phyloP scores from a whole-genome alignment of 2,329 filamentous ascomycete species.

The Zarea fungicola region DNA sequence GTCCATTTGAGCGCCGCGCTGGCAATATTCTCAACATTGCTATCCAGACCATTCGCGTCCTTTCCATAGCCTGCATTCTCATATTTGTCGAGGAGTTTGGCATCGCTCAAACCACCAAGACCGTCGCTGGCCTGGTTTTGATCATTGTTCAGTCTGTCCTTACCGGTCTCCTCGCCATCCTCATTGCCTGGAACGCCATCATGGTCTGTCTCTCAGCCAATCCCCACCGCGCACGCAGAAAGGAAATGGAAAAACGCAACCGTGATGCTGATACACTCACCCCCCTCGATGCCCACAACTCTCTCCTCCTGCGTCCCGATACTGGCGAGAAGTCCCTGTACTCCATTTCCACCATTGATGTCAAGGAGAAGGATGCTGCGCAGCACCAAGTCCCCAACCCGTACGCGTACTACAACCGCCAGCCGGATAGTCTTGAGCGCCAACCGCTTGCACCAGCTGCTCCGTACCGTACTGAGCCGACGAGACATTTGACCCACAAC shows the following conservation, averaged over 20 bases:
- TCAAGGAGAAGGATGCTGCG: constrained; percentile 29
- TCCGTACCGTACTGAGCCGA: constrained; percentile 4
- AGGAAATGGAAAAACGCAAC: constrained; percentile 76
- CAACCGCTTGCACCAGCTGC: not conserved
- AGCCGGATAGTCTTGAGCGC: not conserved
- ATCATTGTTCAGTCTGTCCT: constrained; percentile 86
- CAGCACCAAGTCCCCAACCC: constrained; percentile 30
- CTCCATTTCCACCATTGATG: constrained; percentile 35
- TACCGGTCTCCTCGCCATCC: constrained; percentile 75
- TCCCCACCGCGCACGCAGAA: constrained; percentile 81
- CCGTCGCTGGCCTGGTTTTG: constrained; percentile 85
- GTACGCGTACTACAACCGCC: constrained; percentile 18
- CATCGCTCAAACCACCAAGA: constrained; percentile 87
- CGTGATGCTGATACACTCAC: constrained; percentile 76
- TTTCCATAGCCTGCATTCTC: constrained; percentile 84
- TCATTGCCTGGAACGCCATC: constrained; percentile 86
- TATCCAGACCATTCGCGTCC: constrained; percentile 82
- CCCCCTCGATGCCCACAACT: constrained; percentile 80
- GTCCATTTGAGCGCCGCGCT: constrained; percentile 81
- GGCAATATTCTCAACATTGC: constrained; percentile 89
- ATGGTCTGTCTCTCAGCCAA: constrained; percentile 80
- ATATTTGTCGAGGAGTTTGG: constrained; percentile 92
- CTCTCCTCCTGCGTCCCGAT: constrained; percentile 58
- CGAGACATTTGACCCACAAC: not conserved
- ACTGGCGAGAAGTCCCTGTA: constrained; percentile 35